A percentile compares a stretch with the other conserved stretches of the same genome.
phyloP scores from a whole-genome alignment of 495 filamentous ascomycete genomes.

The Elasticomyces elasticus region DNA sequence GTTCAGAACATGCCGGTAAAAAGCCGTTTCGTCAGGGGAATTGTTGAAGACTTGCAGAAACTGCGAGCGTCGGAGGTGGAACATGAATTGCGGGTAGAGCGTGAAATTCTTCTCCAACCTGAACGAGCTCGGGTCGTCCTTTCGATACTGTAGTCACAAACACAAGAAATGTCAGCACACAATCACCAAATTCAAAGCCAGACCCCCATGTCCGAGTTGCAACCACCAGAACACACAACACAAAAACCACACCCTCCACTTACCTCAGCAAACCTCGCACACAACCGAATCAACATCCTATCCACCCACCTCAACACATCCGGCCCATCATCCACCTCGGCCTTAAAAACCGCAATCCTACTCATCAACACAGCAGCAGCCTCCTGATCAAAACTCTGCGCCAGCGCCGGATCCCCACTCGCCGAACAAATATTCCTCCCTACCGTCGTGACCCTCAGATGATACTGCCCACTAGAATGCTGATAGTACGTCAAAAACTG shows the following conservation, averaged over 20 bases:
- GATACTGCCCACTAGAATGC: conserved; percentile 90
- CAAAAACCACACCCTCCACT: too few species aligned
- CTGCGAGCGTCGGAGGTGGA: conserved; percentile 91
- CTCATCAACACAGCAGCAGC: conserved; percentile 97
- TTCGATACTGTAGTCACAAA: too few species aligned
- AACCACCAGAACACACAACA: too few species aligned
- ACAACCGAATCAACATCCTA: conserved; percentile 94
- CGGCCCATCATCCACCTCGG: conserved; percentile 97
- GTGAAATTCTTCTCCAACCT: conserved; percentile 98
- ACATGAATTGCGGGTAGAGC: conserved; percentile 99
- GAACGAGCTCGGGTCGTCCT: conserved; percentile 97
- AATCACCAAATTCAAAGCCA: too few species aligned
- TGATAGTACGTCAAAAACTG: conserved; percentile 99
- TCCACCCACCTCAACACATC: conserved; percentile 98
- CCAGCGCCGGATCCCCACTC: conserved; percentile 91
- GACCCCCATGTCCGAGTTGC: too few species aligned
- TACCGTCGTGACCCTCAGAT: conserved; percentile 90
- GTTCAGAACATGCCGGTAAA: conserved; percentile 93
- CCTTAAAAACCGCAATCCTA: conserved; percentile 96
- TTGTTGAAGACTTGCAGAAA: conserved; percentile 99
- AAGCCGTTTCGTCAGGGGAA: conserved; percentile 96
- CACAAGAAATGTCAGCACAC: too few species aligned
- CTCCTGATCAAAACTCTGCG: conserved; percentile 97
- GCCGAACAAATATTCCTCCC: conserved; percentile 86
- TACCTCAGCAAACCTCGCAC: conserved; percentile 96